Conservation (phyloP, 768 basidiomycete genomes). For the Lentinula boryana region DNA sequence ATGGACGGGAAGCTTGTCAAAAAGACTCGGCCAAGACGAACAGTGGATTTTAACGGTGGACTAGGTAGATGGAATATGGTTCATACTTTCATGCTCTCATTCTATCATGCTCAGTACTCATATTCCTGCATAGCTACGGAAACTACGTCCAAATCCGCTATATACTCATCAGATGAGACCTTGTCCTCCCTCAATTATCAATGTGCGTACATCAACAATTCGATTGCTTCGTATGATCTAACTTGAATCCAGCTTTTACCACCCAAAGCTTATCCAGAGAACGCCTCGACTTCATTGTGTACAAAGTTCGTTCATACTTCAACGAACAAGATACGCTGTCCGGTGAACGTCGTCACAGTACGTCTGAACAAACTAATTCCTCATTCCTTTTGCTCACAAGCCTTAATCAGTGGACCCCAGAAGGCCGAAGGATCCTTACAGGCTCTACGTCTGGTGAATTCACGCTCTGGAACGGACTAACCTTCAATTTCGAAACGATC, state of each 20-base stretch:
- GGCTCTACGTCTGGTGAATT: conserved; percentile 98
- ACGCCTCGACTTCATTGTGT: conserved; percentile 89
- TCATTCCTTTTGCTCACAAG: not conserved
- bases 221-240: not conserved
- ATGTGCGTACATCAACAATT: conserved; percentile 45
- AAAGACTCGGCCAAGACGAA: conserved; percentile 88
- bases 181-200: conserved; percentile 81
- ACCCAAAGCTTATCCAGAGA: conserved; percentile 86
- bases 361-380: conserved; percentile 24
- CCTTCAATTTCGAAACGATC: conserved; percentile 99
- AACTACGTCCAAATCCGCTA: conserved; percentile 71
- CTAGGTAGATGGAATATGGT: conserved; percentile 85
- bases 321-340: conserved; percentile 97
- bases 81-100: conserved; percentile 6
- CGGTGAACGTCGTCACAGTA: conserved; percentile 92
- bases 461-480: conserved; percentile 97
- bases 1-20: conserved; percentile 81
- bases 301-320: conserved; percentile 98
- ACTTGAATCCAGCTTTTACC: conserved; percentile 70
- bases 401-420: conserved; percentile 78
- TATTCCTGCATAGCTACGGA: conserved; percentile 46
- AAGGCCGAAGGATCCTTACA: conserved; percentile 87
- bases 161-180: conserved; percentile 79
- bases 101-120: not conserved
- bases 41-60: conserved; percentile 91